phyloP scores from a whole-genome alignment of 108 stramenopile genomes.

The Pseudonitzschia multiseries region DNA sequence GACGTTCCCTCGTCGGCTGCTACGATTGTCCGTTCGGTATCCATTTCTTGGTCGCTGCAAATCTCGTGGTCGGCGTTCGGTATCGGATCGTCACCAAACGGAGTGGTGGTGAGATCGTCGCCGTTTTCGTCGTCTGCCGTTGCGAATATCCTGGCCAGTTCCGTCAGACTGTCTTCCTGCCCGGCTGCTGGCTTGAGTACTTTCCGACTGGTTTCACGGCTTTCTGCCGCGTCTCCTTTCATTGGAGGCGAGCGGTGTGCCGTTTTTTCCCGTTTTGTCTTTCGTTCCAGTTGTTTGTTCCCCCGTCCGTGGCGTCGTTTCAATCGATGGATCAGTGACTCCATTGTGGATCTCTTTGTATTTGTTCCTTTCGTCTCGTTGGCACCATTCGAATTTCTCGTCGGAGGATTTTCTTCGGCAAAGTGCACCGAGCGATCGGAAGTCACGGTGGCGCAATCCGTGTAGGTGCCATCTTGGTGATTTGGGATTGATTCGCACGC shows the following conservation, averaged over 20 bases:
- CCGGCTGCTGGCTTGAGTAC: no score
- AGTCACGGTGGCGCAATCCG: background rate
- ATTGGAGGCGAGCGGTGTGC: background rate
- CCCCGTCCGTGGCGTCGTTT: conserved; percentile 30
- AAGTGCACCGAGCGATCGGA: conserved; percentile 18
- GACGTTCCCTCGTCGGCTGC: background rate
- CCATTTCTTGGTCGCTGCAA: no score
- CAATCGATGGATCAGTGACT: conserved; percentile 21
- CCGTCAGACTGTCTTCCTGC: background rate
- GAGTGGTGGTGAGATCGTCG: background rate
- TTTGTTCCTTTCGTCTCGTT: background rate
- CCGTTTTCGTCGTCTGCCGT: background rate
- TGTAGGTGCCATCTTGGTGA: background rate
- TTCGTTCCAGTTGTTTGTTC: background rate
- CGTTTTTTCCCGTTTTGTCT: conserved; percentile 3
- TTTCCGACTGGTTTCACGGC: no score
- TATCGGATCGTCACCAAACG: background rate
- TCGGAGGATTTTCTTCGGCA: background rate
- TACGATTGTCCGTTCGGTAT: no score
- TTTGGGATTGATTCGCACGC: background rate
- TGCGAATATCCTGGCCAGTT: background rate
- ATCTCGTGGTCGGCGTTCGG: background rate
- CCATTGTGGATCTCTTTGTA: conserved; percentile 5
- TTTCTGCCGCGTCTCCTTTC: no score
- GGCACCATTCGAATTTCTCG: no score